Evolutionary conservation across 306 rosid species (phyloP), one percentile per base, ranked within the genome.

Genomic region (Quercus parvula): DNA sequence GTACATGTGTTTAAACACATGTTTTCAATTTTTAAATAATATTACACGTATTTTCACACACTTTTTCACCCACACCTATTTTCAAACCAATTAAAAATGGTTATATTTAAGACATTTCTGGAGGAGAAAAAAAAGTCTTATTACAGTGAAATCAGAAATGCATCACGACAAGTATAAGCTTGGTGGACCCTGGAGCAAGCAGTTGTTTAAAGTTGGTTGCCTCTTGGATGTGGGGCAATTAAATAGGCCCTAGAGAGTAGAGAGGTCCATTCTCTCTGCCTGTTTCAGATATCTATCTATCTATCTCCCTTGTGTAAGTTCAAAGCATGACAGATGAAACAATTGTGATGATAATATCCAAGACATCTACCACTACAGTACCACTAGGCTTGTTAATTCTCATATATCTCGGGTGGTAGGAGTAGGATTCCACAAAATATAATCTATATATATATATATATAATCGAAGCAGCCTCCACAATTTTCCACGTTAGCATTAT

Each of bases 161-260:
- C 46, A 38, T 7, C 46, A 7, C 10, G 2, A 7, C 7, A 5
- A 1, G 41, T 35, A 5, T 59, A 14, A 20, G 33, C 27, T 61
- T 30, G 7, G 49, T 2, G 62, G 69, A 24, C 70, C 71, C 38
- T 25, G 35, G 30, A 71, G 44, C 28, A 2, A n/a, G 22, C 79
- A 46, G 63, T 63, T 30, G 79, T 76, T 76, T 71, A 38, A 7
- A 38, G 46, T 7, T 38, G 41, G 46, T 24, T 76, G 79, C 38
- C 73, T 12, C 63, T 63, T 49, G 20, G 2, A 44, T 51, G 19
- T 31, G 46, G 49, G n/a, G 41, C 71, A 76, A 35, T 8, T 9
- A 18, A 46, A 31, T 28, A 75, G 70, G 78, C 70, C 51, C 51
- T 6, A 3, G 15, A 19, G 11, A 18, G 24, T 24, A 1, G 17